Evolutionary conservation across 1,284 basidiomycete genomes (phyloP).

Genomic region (Rhodofomes roseus): DNA sequence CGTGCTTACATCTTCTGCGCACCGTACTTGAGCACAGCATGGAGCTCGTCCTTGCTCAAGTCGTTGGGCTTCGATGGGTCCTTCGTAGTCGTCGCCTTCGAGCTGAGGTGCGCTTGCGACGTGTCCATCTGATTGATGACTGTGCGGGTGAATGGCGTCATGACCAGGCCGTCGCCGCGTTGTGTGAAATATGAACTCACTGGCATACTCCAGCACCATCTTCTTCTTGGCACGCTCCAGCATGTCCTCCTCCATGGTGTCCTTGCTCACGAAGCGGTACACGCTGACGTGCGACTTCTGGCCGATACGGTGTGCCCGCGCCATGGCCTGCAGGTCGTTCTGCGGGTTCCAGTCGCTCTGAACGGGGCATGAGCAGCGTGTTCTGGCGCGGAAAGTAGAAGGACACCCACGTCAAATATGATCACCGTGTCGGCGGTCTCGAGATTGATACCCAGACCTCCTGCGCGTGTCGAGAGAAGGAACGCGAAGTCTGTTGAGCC

Average conservation of each 20-base stretch:
- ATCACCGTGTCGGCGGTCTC: conserved; percentile 99
- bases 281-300: conserved; percentile 99
- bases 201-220: conserved; percentile 99
- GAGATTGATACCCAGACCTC: conserved; percentile 97
- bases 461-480: conserved; percentile 93
- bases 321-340: conserved; percentile 99
- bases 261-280: conserved; percentile 97
- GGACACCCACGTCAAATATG: conserved; percentile 87
- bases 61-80: conserved; percentile 81
- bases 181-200: conserved; percentile 47
- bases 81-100: conserved; percentile 64
- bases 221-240: conserved; percentile 98
- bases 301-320: conserved; percentile 94
- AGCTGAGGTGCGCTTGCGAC: conserved; percentile 91
- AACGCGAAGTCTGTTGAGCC: conserved; percentile 74
- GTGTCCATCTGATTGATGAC: conserved; percentile 99
- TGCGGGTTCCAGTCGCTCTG: conserved; percentile 96
- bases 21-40: conserved; percentile 98
- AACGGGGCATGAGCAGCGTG: conserved; percentile 23
- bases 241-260: conserved; percentile 99
- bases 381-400: conserved; percentile 10
- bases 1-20: conserved; percentile 88
- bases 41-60: conserved; percentile 95
- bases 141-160: conserved; percentile 29
- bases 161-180: conserved; percentile 11